A percentile compares a stretch with the other conserved stretches of the same genome.
These are phyloP conservation scores for Trichaptum fuscoviolaceum DNA, from an alignment of 768 basidiomycete species.

Conservation along the genomic window DNA sequence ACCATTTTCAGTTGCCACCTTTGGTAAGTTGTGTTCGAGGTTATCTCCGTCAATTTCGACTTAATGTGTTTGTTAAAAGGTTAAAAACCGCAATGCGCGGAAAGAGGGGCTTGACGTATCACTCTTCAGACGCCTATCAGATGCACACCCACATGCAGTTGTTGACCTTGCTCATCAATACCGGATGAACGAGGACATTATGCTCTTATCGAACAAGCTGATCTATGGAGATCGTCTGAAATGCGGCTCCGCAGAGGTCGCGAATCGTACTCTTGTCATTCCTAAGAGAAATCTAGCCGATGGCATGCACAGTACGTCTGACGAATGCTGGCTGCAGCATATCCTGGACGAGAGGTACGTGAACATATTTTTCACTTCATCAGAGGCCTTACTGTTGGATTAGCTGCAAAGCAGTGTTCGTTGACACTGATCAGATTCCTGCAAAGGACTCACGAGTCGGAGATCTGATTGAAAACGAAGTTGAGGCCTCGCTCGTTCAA, in stretches of 20 bases:
- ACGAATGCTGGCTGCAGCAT: slow-evolving; percentile 65
- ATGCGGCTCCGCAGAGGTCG: slow-evolving; percentile 75
- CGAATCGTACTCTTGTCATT: slow-evolving; percentile 50
- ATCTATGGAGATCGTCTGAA: slow-evolving; percentile 74
- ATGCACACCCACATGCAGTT: slow-evolving; percentile 81
- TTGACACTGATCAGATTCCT: slow-evolving; percentile 85
- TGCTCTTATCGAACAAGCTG: slow-evolving; percentile 82
- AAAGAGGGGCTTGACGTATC: slow-evolving; percentile 86
- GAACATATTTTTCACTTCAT: not conserved
- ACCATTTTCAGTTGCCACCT: slow-evolving; percentile 96
- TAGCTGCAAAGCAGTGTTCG: slow-evolving; percentile 84
- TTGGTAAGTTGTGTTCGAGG: slow-evolving; percentile 46
- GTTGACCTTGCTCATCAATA: slow-evolving; percentile 87
- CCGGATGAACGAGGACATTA: slow-evolving; percentile 95
- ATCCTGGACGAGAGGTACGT: slow-evolving; percentile 61
- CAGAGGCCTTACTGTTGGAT: not conserved
- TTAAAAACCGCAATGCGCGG: slow-evolving; percentile 73
- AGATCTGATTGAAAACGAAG: slow-evolving; percentile 84
- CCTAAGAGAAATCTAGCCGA: slow-evolving; percentile 41
- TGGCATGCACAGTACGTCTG: slow-evolving; percentile 35
- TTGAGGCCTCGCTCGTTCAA: slow-evolving; percentile 65
- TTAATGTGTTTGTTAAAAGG: slow-evolving; percentile 39
- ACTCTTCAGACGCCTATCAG: slow-evolving; percentile 83
- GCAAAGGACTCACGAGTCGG: slow-evolving; percentile 79
- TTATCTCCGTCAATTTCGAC: not conserved